Evolutionary conservation across 345 rosid genomes (phyloP).

Genomic region (Brassica nigra): DNA sequence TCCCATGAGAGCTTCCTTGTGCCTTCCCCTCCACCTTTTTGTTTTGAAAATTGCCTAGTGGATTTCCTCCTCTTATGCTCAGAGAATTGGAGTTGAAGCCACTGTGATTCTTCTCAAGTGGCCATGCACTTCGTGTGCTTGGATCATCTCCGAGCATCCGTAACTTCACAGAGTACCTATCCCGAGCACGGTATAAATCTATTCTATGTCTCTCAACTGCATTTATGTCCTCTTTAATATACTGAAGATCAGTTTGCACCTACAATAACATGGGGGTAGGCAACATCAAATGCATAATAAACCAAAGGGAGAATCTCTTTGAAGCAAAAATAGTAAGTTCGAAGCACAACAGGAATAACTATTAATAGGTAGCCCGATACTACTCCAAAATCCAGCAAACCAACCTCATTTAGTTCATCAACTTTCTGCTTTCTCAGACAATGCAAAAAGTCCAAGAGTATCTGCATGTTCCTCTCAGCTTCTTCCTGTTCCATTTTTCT

Average conservation of each 20-base stretch:
- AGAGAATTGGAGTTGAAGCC: constrained; percentile 57
- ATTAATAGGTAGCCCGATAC: neutral
- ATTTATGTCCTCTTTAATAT: constrained; percentile 84
- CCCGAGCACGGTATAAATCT: constrained; percentile 80
- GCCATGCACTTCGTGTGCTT: constrained; percentile 61
- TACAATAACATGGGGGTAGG: constrained; percentile 34
- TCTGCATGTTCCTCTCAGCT: constrained; percentile 98
- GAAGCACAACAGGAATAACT: neutral
- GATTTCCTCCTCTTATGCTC: constrained; percentile 61
- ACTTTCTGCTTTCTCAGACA: constrained; percentile 85
- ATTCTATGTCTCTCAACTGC: constrained; percentile 88
- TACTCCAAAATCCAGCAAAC: constrained; percentile 31
- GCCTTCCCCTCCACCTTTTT: constrained; percentile 70
- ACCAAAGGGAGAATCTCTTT: neutral
- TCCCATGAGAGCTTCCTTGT: constrained; percentile 67
- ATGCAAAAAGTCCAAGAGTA: constrained; percentile 82
- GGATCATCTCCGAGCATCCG: constrained; percentile 87
- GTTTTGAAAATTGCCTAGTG: constrained; percentile 55
- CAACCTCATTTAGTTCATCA: constrained; percentile 88
- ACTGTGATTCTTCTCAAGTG: constrained; percentile 56
- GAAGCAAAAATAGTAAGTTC: neutral
- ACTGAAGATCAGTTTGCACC: constrained; percentile 86
- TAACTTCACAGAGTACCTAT: constrained; percentile 74
- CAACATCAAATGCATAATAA: too few species aligned
- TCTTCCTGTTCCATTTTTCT: constrained; percentile 98